A percentile compares a stretch with the other conserved stretches of the same genome.
phyloP scores from a whole-genome alignment of 495 filamentous ascomycete genomes.

The Oleoguttula mirabilis region DNA sequence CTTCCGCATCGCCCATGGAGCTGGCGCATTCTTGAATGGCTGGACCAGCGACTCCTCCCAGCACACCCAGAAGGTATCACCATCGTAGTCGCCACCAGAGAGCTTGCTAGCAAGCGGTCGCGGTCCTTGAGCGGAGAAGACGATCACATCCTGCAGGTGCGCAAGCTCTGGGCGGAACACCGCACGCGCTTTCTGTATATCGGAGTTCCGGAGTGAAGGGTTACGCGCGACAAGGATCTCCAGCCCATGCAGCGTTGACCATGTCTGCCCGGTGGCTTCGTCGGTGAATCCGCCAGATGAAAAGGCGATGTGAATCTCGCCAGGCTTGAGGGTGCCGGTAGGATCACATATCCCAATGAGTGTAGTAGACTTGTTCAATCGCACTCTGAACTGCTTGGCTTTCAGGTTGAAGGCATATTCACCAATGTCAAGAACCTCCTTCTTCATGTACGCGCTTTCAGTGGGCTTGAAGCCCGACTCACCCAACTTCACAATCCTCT shows the following conservation, averaged over 20 bases:
- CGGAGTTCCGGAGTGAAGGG: constrained; percentile 67
- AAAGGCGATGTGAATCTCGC: constrained; percentile 71
- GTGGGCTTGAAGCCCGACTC: constrained; percentile 36
- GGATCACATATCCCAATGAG: constrained; percentile 77
- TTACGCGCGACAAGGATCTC: constrained; percentile 78
- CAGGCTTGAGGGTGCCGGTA: constrained; percentile 51
- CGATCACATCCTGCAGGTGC: constrained; percentile 72
- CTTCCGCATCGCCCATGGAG: constrained; percentile 36
- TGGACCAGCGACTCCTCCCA: constrained; percentile 70
- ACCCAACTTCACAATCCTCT: constrained; percentile 1
- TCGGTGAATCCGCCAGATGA: constrained; percentile 50
- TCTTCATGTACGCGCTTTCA: constrained; percentile 46
- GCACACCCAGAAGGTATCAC: constrained; percentile 71
- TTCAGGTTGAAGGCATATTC: constrained; percentile 44
- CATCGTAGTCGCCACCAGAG: constrained; percentile 91
- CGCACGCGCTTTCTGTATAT: constrained; percentile 61
- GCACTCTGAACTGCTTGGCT: constrained; percentile 52
- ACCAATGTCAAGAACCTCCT: constrained; percentile 43
- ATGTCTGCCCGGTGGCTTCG: constrained; percentile 40
- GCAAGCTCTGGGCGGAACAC: constrained; percentile 56
- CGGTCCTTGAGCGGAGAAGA: constrained; percentile 63
- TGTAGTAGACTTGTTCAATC: constrained; percentile 61
- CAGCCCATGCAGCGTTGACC: constrained; percentile 49
- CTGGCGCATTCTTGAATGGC: constrained; percentile 58
- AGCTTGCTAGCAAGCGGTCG: constrained; percentile 66